A percentile compares a stretch with the other conserved stretches of the same genome.
These are phyloP conservation scores for Caloboletus firmus DNA, from an alignment of 1,284 basidiomycete genomes.

Conservation along the genomic window DNA sequence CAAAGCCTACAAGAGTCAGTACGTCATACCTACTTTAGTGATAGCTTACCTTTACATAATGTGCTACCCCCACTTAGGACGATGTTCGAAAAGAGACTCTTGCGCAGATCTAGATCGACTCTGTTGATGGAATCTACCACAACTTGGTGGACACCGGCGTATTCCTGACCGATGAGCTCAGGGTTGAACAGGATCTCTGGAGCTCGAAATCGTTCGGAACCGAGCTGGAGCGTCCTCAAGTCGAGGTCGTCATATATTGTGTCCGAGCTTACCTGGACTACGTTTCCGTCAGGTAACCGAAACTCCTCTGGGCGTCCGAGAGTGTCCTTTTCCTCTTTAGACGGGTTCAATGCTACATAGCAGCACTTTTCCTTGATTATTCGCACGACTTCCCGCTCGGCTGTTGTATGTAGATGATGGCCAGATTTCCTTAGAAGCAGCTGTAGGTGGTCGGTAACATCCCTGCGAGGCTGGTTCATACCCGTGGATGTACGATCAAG, in stretches of 20 bases:
- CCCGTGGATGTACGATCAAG: slow-evolving; percentile 7
- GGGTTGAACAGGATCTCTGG: slow-evolving; percentile 99
- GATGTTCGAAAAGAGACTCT: slow-evolving; percentile 95
- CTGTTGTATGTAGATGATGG: slow-evolving; percentile 93
- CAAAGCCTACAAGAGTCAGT: slow-evolving; percentile 68
- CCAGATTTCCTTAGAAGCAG: slow-evolving; percentile 92
- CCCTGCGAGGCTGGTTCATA: slow-evolving; percentile 49
- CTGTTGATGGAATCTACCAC: slow-evolving; percentile 86
- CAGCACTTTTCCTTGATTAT: slow-evolving; percentile 99
- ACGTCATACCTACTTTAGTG: slow-evolving; percentile 4
- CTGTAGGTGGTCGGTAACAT: slow-evolving; percentile 96
- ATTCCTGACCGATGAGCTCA: slow-evolving; percentile 94
- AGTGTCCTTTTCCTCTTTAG: slow-evolving; percentile 94
- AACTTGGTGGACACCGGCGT: slow-evolving; percentile 96
- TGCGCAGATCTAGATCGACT: slow-evolving; percentile 88
- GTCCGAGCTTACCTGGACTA: slow-evolving; percentile 69
- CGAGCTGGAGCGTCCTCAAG: slow-evolving; percentile 59
- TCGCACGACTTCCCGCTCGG: slow-evolving; percentile 95
- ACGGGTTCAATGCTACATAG: slow-evolving; percentile 88
- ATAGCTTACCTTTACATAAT: slow-evolving; percentile 75
- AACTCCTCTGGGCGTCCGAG: slow-evolving; percentile 84
- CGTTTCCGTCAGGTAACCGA: slow-evolving; percentile 92
- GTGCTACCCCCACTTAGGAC: slow-evolving; percentile 97
- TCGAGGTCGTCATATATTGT: not conserved
- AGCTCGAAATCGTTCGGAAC: slow-evolving; percentile 93